Evolutionary conservation across 179 eudicot genomes (phyloP).

Genomic region (Spergularia azorica): DNA sequence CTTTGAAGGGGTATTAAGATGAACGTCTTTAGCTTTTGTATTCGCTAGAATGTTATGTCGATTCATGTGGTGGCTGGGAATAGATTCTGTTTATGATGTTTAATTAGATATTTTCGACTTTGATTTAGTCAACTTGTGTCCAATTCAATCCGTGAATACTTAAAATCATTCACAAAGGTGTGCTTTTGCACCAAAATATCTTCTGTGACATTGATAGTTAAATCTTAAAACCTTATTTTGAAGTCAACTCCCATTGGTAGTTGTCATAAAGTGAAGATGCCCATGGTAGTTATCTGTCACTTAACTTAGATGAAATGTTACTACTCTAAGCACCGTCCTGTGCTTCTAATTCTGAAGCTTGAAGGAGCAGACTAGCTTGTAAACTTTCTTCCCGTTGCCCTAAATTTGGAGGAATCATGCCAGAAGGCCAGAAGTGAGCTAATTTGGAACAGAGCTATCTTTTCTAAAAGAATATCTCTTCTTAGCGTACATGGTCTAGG

Average conservation of each 20-base stretch:
- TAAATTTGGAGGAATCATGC: background rate
- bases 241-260: background rate
- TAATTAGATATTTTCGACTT: background rate
- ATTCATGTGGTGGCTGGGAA: slow-evolving; percentile 4
- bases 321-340: background rate
- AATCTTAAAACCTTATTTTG: background rate
- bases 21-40: background rate
- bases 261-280: no score
- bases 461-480: no score
- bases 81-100: slow-evolving; percentile 13
- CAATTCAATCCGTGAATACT: background rate
- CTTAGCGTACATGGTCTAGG: no score
- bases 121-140: no score
- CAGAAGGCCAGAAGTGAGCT: background rate
- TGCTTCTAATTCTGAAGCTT: background rate
- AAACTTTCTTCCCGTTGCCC: background rate
- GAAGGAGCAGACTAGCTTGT: background rate
- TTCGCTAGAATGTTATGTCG: background rate
- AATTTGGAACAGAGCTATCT: background rate
- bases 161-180: background rate
- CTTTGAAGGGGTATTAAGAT: background rate
- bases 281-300: no score
- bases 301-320: background rate
- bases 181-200: background rate
- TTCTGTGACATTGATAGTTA: background rate